Base-by-base conservation (phyloP, 148 eudicot genomes). In the Amaranthus cruentus region DNA sequence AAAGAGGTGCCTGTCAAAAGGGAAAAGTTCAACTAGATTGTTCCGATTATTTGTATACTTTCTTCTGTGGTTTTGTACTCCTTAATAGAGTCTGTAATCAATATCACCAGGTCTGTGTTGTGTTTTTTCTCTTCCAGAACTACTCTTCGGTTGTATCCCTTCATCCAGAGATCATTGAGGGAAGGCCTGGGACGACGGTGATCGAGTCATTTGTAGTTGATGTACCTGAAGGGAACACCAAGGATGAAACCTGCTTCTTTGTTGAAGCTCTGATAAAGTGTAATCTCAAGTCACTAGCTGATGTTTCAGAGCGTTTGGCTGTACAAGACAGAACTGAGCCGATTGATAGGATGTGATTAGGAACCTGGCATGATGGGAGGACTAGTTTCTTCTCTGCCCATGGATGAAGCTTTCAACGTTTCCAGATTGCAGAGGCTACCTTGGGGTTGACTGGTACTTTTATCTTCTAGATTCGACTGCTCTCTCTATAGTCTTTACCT, bases 201-300 rank as follows among this genome's bases (percentile, higher is more conserved):
- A 88, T 86, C 21, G 92, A 88, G 63, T 88, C 89, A 46, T 88
- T 83, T 74, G 86, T 83, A 15, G 89, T 88, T 59, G 92, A 88
- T 73, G 80, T 88, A 18, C 89, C 92, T 3, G 89, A 86, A 55
- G 92, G 89, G 28, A 88, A 88, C 87, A 88, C 92, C 69, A 88
- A 79, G 68, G 92, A 88, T 6, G 92, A 88, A 81, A 88, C 89
- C 62, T 86, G 91, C 76, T 88, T 82, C 76, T 86, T 88, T 67
- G 79, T 88, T 9, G 87, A 86, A 88, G 86, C 92, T 62, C 72
- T 88, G 73, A 88, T 88, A 63, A 88, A 86, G 78, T 88, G 92
- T 84, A 88, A 88, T 74, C 88, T 88, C 75, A 88, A 86, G 62
- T 88, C 92, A 38, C 89, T 88, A 9, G 85, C 87, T 69, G 85